phyloP scores from a whole-genome alignment of 2,329 filamentous ascomycete genomes.

The Phialophora macrospora region DNA sequence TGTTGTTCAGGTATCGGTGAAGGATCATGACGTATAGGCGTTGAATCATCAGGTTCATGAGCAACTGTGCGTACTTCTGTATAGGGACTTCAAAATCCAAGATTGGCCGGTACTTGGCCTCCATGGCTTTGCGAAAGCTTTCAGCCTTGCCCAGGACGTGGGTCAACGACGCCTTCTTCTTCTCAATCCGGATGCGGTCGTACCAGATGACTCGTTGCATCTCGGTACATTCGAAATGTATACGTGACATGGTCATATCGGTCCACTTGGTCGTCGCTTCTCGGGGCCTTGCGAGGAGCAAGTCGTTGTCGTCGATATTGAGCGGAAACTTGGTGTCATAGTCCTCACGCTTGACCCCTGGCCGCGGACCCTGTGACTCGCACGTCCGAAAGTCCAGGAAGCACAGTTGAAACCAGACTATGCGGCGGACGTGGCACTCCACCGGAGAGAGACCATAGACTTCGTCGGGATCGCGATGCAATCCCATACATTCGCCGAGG shows the following conservation, averaged over 20 bases:
- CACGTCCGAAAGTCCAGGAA: slow-evolving; percentile 76
- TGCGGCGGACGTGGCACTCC: slow-evolving; percentile 71
- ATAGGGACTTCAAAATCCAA: slow-evolving; percentile 64
- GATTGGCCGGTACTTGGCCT: slow-evolving; percentile 68
- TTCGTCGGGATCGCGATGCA: slow-evolving; percentile 71
- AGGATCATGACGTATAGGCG: slow-evolving; percentile 70
- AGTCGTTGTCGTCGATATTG: slow-evolving; percentile 70
- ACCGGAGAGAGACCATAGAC: slow-evolving; percentile 67
- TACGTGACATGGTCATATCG: slow-evolving; percentile 68
- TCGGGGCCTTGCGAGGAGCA: slow-evolving; percentile 54
- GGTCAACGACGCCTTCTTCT: slow-evolving; percentile 65
- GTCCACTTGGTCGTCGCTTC: slow-evolving; percentile 63
- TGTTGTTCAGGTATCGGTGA: slow-evolving; percentile 66
- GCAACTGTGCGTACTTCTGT: slow-evolving; percentile 66
- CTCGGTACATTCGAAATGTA: slow-evolving; percentile 74
- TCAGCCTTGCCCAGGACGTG: slow-evolving; percentile 71
- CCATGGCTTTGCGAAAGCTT: slow-evolving; percentile 67
- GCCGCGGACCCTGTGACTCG: slow-evolving; percentile 73
- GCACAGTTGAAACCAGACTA: slow-evolving; percentile 79
- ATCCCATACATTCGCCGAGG: slow-evolving; percentile 76
- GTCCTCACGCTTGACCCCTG: slow-evolving; percentile 73
- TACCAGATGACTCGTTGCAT: slow-evolving; percentile 72
- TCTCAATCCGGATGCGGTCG: slow-evolving; percentile 69
- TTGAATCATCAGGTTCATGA: slow-evolving; percentile 68
- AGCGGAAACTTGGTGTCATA: slow-evolving; percentile 75